Evolutionary conservation across 2,329 filamentous ascomycete genomes (phyloP).

Genomic region (Incumbomyces lentus): DNA sequence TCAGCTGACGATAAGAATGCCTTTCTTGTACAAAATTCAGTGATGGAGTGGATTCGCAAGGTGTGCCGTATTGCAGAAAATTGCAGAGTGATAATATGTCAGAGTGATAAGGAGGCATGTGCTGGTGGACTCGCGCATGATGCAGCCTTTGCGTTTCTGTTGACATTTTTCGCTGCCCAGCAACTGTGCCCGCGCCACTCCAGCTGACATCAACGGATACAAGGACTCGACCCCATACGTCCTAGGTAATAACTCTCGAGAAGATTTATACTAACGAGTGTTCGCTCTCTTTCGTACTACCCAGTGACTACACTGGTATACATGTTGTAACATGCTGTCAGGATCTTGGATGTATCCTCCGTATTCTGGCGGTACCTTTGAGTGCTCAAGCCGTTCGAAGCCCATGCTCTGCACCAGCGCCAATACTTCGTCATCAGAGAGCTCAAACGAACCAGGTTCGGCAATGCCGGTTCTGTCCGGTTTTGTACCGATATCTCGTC

Average conservation of each 20-base stretch:
- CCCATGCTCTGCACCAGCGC: conserved; percentile 63
- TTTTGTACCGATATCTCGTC: conserved; percentile 24
- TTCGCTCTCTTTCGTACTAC: conserved; percentile 57
- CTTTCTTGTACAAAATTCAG: not conserved
- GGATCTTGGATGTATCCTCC: conserved; percentile 82
- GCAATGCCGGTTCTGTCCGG: conserved; percentile 54
- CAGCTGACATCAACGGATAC: no score
- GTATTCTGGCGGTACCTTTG: conserved; percentile 32
- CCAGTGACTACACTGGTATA: conserved; percentile 76
- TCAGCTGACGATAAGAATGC: not conserved
- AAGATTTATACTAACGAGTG: no score
- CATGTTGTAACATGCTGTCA: conserved; percentile 74
- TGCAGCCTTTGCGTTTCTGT: not conserved
- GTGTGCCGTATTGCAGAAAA: no score
- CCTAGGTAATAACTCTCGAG: no score
- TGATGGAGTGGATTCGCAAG: not conserved
- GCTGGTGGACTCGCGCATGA: not conserved
- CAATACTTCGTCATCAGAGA: conserved; percentile 80
- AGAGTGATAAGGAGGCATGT: not conserved
- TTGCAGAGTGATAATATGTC: no score
- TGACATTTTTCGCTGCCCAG: not conserved
- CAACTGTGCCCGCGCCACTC: no score
- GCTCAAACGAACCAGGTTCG: conserved; percentile 80
- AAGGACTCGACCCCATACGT: no score
- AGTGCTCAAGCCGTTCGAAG: conserved; percentile 59